Base-by-base conservation (phyloP, 2,329 filamentous ascomycete genomes). In the Colletotrichum musae region DNA sequence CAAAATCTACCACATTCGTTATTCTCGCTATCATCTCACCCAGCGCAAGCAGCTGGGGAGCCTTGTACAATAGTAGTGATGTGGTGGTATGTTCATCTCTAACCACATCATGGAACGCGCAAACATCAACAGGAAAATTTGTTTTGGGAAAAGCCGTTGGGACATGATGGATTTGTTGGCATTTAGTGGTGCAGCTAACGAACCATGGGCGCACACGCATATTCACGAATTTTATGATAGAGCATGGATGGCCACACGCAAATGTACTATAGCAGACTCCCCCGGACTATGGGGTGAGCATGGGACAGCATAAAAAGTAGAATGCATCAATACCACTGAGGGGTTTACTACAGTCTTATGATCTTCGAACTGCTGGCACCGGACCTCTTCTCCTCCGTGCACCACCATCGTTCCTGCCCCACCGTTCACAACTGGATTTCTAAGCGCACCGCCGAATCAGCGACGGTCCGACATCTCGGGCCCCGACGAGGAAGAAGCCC, bases 1-100 rank as follows among this genome's bases (percentile, higher is more conserved):
- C 58, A 67, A 66, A 71, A 70, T 67, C 43, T 57, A 71, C 53
- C 62, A 71, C 60, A 52, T 45, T 71, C 70, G 43, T 71, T 70
- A 64, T 48, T 62, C 48, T 51, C 58, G 47, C 52, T 51, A 52
- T 56, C 58, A 13, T 21, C 18, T 21, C 51, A 24, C 21, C 45
- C 43, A 28, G 47, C 16, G 36, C 50, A 36, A 36, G 54, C 21
- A 26, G 18, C 39, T 43, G 32, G 57, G 56, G 32, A 32, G 41
- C 18, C 18, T 28, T 58, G 45, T 66, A 67, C 26, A 70, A 66
- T 61, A 70, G 45, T 61, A 61, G 67, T 67, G 67, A 66, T 67
- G 67, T 67, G 45, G 51, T 43, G 51, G 54, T n/a, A 24, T 50
- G 39, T 64, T 43, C 16, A 24, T 36, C 24, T 43, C 28, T 36